Percentiles rank a stretch among this genome's conserved stretches.
Evolutionary conservation across 2,329 filamentous ascomycete genomes (phyloP).

Genomic region (Rhynchosporium secalis): DNA sequence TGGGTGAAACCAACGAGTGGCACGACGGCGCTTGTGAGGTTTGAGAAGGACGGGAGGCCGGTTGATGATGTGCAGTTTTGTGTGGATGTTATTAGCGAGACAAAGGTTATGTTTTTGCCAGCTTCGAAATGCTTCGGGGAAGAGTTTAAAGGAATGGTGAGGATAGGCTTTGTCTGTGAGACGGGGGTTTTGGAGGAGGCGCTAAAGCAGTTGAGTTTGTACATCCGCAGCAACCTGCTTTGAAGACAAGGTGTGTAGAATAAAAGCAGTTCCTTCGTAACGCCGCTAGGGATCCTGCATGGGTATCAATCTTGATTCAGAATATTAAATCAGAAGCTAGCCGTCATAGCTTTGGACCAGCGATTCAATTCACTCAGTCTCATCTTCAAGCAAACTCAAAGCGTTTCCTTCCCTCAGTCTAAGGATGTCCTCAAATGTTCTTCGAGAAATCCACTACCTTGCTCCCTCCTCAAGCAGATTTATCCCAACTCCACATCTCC

Average conservation of each 20-base stretch:
- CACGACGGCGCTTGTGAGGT: conserved; percentile 76
- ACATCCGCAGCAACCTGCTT: conserved; percentile 32
- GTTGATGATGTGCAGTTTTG: conserved; percentile 75
- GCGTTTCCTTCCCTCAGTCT: too few species aligned
- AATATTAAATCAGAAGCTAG: too few species aligned
- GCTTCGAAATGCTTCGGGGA: conserved; percentile 72
- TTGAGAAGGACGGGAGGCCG: conserved; percentile 58
- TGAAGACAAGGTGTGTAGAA: background rate
- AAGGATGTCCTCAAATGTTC: background rate
- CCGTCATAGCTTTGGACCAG: too few species aligned
- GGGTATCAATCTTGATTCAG: too few species aligned
- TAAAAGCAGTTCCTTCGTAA: too few species aligned
- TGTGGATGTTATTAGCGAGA: conserved; percentile 63
- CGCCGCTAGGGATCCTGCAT: background rate
- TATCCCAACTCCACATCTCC: background rate
- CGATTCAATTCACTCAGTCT: too few species aligned
- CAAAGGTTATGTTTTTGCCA: conserved; percentile 73
- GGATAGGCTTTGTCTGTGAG: conserved; percentile 74
- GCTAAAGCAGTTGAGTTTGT: conserved; percentile 47
- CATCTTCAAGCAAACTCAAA: too few species aligned
- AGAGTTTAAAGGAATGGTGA: conserved; percentile 73
- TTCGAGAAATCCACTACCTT: background rate
- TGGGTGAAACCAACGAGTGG: conserved; percentile 78
- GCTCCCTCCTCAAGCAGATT: background rate
- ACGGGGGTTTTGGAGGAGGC: conserved; percentile 69